Evolutionary conservation across 2,329 filamentous ascomycete species (phyloP).

Genomic region (Microcyclospora tardicrescens): DNA sequence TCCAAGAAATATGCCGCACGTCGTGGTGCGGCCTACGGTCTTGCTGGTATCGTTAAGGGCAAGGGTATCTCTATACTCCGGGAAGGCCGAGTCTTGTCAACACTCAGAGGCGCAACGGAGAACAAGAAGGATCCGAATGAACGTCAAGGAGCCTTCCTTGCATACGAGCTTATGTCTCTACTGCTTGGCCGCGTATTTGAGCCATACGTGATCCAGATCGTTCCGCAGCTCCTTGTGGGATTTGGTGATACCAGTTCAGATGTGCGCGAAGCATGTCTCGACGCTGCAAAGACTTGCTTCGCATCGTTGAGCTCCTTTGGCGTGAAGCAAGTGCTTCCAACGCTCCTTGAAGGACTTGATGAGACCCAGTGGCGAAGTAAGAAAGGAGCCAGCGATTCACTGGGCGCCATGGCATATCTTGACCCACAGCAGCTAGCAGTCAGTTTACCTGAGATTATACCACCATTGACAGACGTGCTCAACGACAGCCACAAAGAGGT

Average conservation of each 20-base stretch:
- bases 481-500: slow-evolving; percentile 99
- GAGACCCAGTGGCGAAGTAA: slow-evolving; percentile 97
- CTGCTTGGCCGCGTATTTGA: slow-evolving; percentile 84
- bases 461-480: slow-evolving; percentile 80
- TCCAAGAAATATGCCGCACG: slow-evolving; percentile 87
- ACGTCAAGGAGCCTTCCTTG: slow-evolving; percentile 75
- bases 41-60: slow-evolving; percentile 83
- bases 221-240: slow-evolving; percentile 75
- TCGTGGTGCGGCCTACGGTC: slow-evolving; percentile 84
- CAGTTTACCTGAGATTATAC: slow-evolving; percentile 92
- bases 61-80: slow-evolving; percentile 68
- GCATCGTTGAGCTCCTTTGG: slow-evolving; percentile 86
- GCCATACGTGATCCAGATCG: slow-evolving; percentile 90
- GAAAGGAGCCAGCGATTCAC: slow-evolving; percentile 89
- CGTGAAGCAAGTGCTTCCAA: slow-evolving; percentile 88
- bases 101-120: slow-evolving; percentile 69
- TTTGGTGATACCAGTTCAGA: slow-evolving; percentile 83
- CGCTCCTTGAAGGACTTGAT: slow-evolving; percentile 78
- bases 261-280: slow-evolving; percentile 83
- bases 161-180: slow-evolving; percentile 78
- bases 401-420: slow-evolving; percentile 96
- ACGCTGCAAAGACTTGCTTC: slow-evolving; percentile 90
- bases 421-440: slow-evolving; percentile 88
- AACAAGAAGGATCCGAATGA: slow-evolving; percentile 90
- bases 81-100: slow-evolving; percentile 75